Evolutionary conservation across 2,329 filamentous ascomycete species (phyloP), one percentile per base, ranked within the genome.

Genomic region (Fusarium xylarioides): DNA sequence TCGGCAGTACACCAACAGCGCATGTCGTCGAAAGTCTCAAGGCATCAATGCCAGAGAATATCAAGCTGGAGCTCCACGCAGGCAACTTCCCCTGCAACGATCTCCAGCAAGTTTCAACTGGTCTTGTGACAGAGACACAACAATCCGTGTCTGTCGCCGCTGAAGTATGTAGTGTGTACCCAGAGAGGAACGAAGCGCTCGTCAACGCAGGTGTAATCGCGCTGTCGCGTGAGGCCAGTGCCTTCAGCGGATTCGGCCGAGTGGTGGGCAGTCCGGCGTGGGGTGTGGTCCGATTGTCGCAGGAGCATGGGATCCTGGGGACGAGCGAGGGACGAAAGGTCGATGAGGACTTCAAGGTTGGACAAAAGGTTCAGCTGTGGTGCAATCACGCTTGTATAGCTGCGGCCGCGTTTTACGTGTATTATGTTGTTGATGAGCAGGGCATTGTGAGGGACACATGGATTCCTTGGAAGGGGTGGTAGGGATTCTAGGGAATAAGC

Each of bases 61-160:
- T 83, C 23, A 78, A 76, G n/a, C 58, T 83, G 2, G 81, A 83
- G 68, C 69, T 83, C 7, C 81, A 83, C 40, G 81, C 81, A 15
- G 81, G 81, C 21, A 82, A 83, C 64, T 83, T 82, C 53, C 80
- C 80, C 7, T 76, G 76, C 37, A 81, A 82, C n/a, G 82, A 83
- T 42, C 80, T 83, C 21, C 82, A 83, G 42, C 82, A 83, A 58
- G 78, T 83, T 5, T 80, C 80, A 4, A 83, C 82, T 1, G 78
- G 79, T 2, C 66, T 82, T 10, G 78, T 83, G 19, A 47, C 50
- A 0, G 62, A 78, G 23, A 62, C 70, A 3, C 77, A 80, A 34
- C 80, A 80, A 38, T 80, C 82, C 7, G 73, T 79, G 9, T 77
- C 79, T 7, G 73, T 83, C 4, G 65, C 75, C 1, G 74, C 79